Conservation (phyloP, 2,329 filamentous ascomycete genomes). For the Xylaria hypoxylon region DNA sequence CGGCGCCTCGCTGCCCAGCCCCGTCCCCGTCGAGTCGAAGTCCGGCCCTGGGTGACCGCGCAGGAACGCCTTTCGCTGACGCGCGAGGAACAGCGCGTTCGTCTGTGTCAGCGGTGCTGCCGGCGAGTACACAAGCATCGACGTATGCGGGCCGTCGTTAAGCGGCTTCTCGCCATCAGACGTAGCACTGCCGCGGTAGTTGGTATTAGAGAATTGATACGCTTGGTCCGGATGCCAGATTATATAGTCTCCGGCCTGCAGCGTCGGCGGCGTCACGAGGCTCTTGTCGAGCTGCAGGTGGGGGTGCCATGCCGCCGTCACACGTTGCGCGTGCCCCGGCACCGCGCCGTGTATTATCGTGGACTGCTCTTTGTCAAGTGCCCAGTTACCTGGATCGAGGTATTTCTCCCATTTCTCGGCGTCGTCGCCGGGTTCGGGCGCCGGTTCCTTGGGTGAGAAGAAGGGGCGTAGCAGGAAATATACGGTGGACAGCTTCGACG, state of each 20-base stretch:
- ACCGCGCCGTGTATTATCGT: constrained; percentile 70
- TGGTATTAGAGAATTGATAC: constrained; percentile 62
- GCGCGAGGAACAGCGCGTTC: constrained; percentile 67
- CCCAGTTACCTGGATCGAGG: constrained; percentile 57
- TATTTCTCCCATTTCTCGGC: constrained; percentile 61
- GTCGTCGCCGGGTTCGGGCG: constrained; percentile 52
- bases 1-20: constrained; percentile 64
- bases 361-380: constrained; percentile 61
- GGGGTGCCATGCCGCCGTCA: constrained; percentile 69
- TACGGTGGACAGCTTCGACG: constrained; percentile 60
- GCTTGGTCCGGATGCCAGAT: constrained; percentile 69
- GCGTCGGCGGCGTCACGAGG: constrained; percentile 65
- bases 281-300: constrained; percentile 65
- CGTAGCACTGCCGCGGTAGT: constrained; percentile 45
- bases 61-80: constrained; percentile 68
- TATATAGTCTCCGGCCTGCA: constrained; percentile 68
- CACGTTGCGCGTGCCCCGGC: constrained; percentile 67
- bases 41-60: constrained; percentile 66
- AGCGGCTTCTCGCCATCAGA: not conserved
- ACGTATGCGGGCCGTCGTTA: constrained; percentile 46
- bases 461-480: constrained; percentile 65
- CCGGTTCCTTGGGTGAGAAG: constrained; percentile 60
- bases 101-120: constrained; percentile 68
- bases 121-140: constrained; percentile 67
- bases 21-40: constrained; percentile 65